A percentile compares a stretch with the other conserved stretches of the same genome.
Conservation (phyloP, 2,329 filamentous ascomycete species). For the Fusarium foetens region DNA sequence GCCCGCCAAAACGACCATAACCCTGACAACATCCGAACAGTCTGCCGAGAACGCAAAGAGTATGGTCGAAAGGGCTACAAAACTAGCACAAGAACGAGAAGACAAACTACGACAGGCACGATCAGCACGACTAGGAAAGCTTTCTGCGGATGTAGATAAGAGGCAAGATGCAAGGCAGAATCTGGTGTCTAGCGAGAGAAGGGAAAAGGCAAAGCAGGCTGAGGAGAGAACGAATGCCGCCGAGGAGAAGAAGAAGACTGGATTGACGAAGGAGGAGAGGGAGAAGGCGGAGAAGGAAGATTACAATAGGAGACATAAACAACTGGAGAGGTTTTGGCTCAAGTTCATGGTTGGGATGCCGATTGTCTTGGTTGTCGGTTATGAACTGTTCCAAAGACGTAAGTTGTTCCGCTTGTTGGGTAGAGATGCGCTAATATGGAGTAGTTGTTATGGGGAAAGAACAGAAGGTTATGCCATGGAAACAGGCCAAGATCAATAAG, state of each 20-base stretch:
- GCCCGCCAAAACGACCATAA: neutral
- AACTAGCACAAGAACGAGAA: conserved; percentile 1
- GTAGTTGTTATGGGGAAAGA: conserved; percentile 48
- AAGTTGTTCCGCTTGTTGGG: conserved; percentile 38
- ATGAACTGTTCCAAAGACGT: conserved; percentile 63
- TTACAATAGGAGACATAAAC: conserved; percentile 57
- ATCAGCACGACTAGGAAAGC: neutral
- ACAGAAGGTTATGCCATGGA: conserved; percentile 38
- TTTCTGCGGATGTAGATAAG: neutral
- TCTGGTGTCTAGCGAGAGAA: conserved; percentile 7
- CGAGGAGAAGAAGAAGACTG: neutral
- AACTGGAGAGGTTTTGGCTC: conserved; percentile 58
- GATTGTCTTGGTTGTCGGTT: conserved; percentile 65
- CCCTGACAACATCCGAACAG: neutral
- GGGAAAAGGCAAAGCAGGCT: conserved; percentile 14
- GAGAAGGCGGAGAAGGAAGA: conserved; percentile 44
- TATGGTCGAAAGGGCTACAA: neutral
- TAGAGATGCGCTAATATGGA: neutral
- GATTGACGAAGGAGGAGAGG: conserved; percentile 28
- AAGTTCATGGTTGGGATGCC: conserved; percentile 63
- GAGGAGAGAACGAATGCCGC: neutral
- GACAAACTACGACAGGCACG: conserved; percentile 9
- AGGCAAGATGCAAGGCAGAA: conserved; percentile 18
- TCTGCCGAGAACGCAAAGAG: neutral
- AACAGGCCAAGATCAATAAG: conserved; percentile 7